Percentiles rank a stretch among this genome's conserved stretches.
These are phyloP conservation scores for Nadsonia fulvescens DNA, from an alignment of 805 yeast species.

Conservation along the genomic window DNA sequence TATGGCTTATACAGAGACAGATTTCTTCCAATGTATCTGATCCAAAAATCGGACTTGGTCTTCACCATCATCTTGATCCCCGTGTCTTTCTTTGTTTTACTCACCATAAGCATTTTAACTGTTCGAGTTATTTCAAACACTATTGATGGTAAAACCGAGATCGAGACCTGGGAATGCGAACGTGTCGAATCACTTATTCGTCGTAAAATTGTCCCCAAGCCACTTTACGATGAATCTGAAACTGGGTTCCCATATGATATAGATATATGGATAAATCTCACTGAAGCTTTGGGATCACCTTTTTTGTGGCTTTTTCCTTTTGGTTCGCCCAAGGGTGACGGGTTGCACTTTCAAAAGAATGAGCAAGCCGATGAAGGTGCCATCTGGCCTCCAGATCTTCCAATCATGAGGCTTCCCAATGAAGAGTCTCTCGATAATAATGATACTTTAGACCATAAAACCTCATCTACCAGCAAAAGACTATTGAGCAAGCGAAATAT, in stretches of 20 bases:
- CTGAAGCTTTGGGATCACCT: slow-evolving; percentile 38
- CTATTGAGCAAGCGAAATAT: slow-evolving; percentile 3
- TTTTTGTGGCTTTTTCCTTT: slow-evolving; percentile 55
- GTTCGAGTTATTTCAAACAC: slow-evolving; percentile 41
- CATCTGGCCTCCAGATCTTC: slow-evolving; percentile 94
- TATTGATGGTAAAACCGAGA: slow-evolving; percentile 62
- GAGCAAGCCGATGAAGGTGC: slow-evolving; percentile 31
- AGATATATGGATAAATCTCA: slow-evolving; percentile 37
- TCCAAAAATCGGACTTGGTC: slow-evolving; percentile 32
- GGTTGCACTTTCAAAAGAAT: slow-evolving; percentile 36
- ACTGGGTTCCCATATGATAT: slow-evolving; percentile 68
- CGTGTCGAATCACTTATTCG: slow-evolving; percentile 51
- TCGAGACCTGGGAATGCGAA: slow-evolving; percentile 85
- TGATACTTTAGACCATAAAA: slow-evolving; percentile 1
- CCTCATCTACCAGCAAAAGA: slow-evolving; percentile 1
- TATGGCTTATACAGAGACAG: slow-evolving; percentile 20
- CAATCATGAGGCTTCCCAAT: no score
- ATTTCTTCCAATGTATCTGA: slow-evolving; percentile 32
- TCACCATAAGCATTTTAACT: slow-evolving; percentile 41
- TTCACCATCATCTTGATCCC: slow-evolving; percentile 39
- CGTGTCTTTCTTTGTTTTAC: slow-evolving; percentile 36
- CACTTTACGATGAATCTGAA: slow-evolving; percentile 8
- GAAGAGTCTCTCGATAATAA: slow-evolving; percentile 16
- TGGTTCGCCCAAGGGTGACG: slow-evolving; percentile 43
- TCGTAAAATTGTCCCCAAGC: slow-evolving; percentile 12